Conservation (phyloP, 2,329 filamentous ascomycete species). For the Lojkania enalia region DNA sequence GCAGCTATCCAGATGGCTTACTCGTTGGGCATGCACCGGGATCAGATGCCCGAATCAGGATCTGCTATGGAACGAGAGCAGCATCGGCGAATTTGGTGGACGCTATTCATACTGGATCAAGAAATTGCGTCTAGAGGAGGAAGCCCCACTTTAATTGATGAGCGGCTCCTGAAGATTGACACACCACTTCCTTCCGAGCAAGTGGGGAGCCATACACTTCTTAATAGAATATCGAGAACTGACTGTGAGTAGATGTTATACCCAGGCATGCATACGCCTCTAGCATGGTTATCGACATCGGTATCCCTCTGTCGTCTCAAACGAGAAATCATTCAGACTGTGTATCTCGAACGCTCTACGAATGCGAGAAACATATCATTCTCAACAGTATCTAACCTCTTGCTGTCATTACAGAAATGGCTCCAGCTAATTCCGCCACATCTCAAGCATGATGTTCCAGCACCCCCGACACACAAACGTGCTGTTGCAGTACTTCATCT, state of each 20-base stretch:
- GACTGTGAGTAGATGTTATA: conserved; percentile 28
- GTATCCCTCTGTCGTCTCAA: conserved; percentile 38
- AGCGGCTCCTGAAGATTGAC: conserved; percentile 34
- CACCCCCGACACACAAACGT: conserved; percentile 39
- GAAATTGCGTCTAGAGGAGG: conserved; percentile 43
- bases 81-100: conserved; percentile 45
- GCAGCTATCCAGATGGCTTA: conserved; percentile 43
- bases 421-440: conserved; percentile 36
- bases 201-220: conserved; percentile 15
- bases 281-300: conserved; percentile 36
- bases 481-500: conserved; percentile 40
- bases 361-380: conserved; percentile 35
- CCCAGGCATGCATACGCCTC: conserved; percentile 40
- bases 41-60: conserved; percentile 34
- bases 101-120: conserved; percentile 40
- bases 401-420: conserved; percentile 41
- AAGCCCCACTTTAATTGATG: conserved; percentile 40
- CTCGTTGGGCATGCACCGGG: conserved; percentile 41
- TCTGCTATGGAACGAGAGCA: conserved; percentile 36
- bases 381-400: conserved; percentile 37
- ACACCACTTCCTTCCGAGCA: conserved; percentile 40
- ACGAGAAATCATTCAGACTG: conserved; percentile 37
- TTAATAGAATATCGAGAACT: conserved; percentile 2
- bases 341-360: conserved; percentile 38
- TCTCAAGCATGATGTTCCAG: conserved; percentile 34